Base-by-base conservation (phyloP, 345 rosid species). In the Eucalyptus pauciflora region DNA sequence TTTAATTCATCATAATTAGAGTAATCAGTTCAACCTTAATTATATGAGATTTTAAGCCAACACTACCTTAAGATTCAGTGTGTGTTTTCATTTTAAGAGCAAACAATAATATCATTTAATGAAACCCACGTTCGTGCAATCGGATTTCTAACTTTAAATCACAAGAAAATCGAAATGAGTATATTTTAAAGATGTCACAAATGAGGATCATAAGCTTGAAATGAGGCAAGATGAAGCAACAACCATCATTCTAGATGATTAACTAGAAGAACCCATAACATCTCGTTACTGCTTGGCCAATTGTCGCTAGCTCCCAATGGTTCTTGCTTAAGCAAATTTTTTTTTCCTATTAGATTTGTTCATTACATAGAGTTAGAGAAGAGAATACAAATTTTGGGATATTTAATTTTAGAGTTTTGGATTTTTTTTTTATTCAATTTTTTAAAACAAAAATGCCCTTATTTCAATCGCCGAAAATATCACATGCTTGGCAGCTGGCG, bases 271-370 rank as follows among this genome's bases (percentile, higher is more conserved):
- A 25, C 1, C 29, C 29, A 24, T 56, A 24, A 56, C 2, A 56
- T 4, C 7, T 24, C 7, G 2, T 56, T 56, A 6, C 3, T 13
- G 3, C 29, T 10, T 24, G 6, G 62, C 29, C 27, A 24, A 4
- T 22, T 56, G 6, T 25, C 6, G 1, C 11, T 2, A 24, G 6
- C 62, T 56, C 62, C 6, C 0, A 22, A 0, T 10, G 29, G 13
- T 56, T 1, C 62, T 56, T 56, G 3, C 62, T 24, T 25, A 24
- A 10, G 62, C 62, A 4, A 56, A 24, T 56, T 24, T 56, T 54
- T 56, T 56, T 24, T 56, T 4, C 29, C 2, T 24, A 56, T 22
- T 56, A 56, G 62, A 24, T 56, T 56, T 56, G 6, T 56, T 56
- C 29, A 18, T 22, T 1, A 56, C 62, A 25, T 25, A 56, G 62